A percentile compares a stretch with the other conserved stretches of the same genome.
These are phyloP conservation scores for Exidia glandulosa DNA, from an alignment of 768 basidiomycete genomes.

Conservation along the genomic window DNA sequence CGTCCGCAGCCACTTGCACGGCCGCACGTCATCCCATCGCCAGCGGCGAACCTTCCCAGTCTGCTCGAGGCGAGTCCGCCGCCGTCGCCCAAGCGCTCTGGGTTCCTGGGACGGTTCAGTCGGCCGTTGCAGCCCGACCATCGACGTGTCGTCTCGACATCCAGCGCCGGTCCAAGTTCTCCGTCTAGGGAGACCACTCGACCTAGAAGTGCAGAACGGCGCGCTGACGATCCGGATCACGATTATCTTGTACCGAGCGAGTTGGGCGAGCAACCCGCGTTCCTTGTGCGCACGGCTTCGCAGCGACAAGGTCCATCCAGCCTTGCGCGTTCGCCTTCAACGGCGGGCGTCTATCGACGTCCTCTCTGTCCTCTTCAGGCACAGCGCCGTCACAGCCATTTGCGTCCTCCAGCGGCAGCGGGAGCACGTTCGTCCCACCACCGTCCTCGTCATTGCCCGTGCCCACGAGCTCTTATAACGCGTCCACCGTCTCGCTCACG, in stretches of 20 bases:
- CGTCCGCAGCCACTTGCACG: background rate
- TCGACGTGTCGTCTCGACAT: too few relatives aligned
- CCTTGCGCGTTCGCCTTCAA: background rate
- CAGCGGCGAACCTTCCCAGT: background rate
- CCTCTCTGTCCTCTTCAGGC: too few relatives aligned
- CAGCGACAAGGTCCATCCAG: too few relatives aligned
- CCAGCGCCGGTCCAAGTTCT: too few relatives aligned
- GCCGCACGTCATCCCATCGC: background rate
- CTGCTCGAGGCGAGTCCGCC: too few relatives aligned
- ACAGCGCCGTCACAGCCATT: too few relatives aligned
- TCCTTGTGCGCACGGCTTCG: background rate
- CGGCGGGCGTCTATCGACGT: too few relatives aligned
- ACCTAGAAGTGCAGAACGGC: too few relatives aligned
- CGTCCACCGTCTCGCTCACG: background rate
- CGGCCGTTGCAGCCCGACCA: too few relatives aligned
- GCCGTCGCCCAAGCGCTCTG: background rate
- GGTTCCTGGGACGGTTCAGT: background rate
- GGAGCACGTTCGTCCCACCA: background rate
- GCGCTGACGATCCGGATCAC: background rate
- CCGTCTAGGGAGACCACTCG: too few relatives aligned
- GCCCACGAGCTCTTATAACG: background rate
- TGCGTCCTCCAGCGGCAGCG: background rate
- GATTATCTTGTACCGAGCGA: background rate
- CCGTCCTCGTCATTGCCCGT: background rate
- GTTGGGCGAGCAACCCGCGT: background rate